Evolutionary conservation across 176 grass and related monocot species (phyloP).

Genomic region (Oryza meridionalis): DNA sequence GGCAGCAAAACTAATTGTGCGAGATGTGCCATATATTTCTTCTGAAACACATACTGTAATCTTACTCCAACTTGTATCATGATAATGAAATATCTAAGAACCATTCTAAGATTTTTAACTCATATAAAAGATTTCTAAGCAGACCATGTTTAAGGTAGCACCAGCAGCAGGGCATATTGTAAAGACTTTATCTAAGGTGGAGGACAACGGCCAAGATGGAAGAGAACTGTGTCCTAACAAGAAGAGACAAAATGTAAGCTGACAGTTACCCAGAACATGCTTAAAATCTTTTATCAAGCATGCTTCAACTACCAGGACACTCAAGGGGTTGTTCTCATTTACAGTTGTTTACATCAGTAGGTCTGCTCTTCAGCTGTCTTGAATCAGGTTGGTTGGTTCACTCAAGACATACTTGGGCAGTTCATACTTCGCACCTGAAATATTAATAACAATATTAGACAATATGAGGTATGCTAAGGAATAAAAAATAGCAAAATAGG

Average conservation of each 20-base stretch:
- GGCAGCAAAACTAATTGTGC: background rate
- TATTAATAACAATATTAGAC: conserved; percentile 1
- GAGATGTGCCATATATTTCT: conserved; percentile 2
- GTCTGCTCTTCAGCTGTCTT: conserved; percentile 56
- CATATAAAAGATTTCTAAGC: conserved; percentile 36
- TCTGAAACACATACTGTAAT: conserved; percentile 6
- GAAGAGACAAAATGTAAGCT: conserved; percentile 20
- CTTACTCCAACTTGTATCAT: conserved; percentile 11
- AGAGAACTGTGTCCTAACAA: conserved; percentile 35
- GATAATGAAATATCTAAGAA: background rate
- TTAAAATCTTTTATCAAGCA: conserved; percentile 45
- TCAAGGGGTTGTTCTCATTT: conserved; percentile 36
- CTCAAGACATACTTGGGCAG: conserved; percentile 82
- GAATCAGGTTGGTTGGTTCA: conserved; percentile 68
- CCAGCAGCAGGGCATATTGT: background rate
- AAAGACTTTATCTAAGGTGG: conserved; percentile 31
- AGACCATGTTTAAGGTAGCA: conserved; percentile 49
- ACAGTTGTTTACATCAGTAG: conserved; percentile 56
- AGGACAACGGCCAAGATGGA: background rate
- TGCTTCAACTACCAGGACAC: conserved; percentile 29
- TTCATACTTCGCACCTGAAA: conserved; percentile 84
- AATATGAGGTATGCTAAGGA: background rate
- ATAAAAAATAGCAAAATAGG: background rate
- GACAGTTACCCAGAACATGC: conserved; percentile 32
- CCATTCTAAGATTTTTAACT: conserved; percentile 26